Percentiles rank a stretch among this genome's conserved stretches.
phyloP scores from a whole-genome alignment of 495 filamentous ascomycete genomes.

The Amniculicola lignicola region DNA sequence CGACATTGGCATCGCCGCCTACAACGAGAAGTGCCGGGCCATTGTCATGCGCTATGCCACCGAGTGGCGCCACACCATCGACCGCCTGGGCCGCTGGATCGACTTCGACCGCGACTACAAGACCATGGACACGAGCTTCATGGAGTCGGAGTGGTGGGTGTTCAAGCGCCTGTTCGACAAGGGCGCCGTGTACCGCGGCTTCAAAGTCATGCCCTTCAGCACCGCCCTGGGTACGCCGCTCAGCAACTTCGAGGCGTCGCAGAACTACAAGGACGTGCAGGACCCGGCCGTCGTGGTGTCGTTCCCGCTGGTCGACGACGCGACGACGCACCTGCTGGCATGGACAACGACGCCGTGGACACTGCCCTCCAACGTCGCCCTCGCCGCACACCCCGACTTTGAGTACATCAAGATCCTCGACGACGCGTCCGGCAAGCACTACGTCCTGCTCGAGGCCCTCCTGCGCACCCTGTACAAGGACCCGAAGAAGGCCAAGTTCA shows the following conservation, averaged over 20 bases:
- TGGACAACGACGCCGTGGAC: constrained; percentile 99
- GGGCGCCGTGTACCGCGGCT: constrained; percentile 80
- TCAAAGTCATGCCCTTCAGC: constrained; percentile 91
- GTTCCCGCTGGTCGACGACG: constrained; percentile 76
- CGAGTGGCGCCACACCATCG: constrained; percentile 89
- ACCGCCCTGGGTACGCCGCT: constrained; percentile 83
- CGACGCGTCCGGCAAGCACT: constrained; percentile 74
- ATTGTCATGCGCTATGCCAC: constrained; percentile 91
- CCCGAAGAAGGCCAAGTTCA: constrained; percentile 95
- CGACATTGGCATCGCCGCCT: constrained; percentile 81
- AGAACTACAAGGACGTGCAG: constrained; percentile 91
- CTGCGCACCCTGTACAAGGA: constrained; percentile 90
- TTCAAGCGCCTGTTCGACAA: constrained; percentile 92
- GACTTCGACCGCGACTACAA: constrained; percentile 99
- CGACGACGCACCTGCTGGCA: constrained; percentile 71
- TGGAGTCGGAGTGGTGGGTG: constrained; percentile 97
- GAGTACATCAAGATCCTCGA: constrained; percentile 94
- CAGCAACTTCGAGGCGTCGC: constrained; percentile 89
- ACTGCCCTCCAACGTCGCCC: constrained; percentile 74
- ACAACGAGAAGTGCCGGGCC: constrained; percentile 87
- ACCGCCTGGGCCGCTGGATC: constrained; percentile 91
- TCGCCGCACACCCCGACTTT: constrained; percentile 83
- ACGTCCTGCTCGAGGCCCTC: constrained; percentile 81
- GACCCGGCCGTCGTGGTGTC: constrained; percentile 89
- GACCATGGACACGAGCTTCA: constrained; percentile 92